These are phyloP conservation scores for Xylariaceae sp. DNA, from an alignment of 2,329 filamentous ascomycete genomes.

Conservation along the genomic window DNA sequence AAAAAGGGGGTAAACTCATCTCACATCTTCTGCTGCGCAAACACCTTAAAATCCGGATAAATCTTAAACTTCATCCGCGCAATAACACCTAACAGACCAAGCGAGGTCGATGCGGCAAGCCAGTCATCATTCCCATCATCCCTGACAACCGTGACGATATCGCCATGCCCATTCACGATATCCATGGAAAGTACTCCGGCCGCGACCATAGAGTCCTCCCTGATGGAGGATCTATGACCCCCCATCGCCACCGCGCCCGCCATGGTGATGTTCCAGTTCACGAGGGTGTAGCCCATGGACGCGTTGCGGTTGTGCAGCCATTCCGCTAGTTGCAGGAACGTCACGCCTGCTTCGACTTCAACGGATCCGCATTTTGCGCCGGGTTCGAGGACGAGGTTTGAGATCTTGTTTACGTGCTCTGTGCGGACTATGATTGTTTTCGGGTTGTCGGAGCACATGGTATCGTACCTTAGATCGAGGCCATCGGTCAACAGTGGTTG, in stretches of 20 bases:
- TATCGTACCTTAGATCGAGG: conserved; percentile 41
- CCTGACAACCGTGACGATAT: conserved; percentile 38
- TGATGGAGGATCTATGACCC: conserved; percentile 44
- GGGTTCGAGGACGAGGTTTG: conserved; percentile 37
- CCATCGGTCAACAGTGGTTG: neutral
- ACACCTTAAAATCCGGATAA: conserved; percentile 48
- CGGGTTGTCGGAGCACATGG: conserved; percentile 46
- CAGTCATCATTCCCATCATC: conserved; percentile 43
- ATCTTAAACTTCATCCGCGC: conserved; percentile 45
- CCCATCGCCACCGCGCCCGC: conserved; percentile 49
- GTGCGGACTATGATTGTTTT: conserved; percentile 45
- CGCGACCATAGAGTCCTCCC: conserved; percentile 46
- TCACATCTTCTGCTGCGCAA: conserved; percentile 45
- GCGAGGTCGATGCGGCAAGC: conserved; percentile 47
- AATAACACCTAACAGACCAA: conserved; percentile 45
- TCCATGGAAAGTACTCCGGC: conserved; percentile 45
- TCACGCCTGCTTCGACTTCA: conserved; percentile 47
- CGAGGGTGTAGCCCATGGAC: conserved; percentile 45
- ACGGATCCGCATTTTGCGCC: conserved; percentile 39
- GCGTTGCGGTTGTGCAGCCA: conserved; percentile 43
- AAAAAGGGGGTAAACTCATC: conserved; percentile 18
- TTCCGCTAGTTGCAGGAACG: conserved; percentile 47
- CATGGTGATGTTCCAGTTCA: conserved; percentile 51
- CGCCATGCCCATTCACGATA: conserved; percentile 44
- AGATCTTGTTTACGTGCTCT: conserved; percentile 41